A percentile compares a stretch with the other conserved stretches of the same genome.
phyloP scores from a whole-genome alignment of 129 eudicot species.

The Escallonia herrerae region DNA sequence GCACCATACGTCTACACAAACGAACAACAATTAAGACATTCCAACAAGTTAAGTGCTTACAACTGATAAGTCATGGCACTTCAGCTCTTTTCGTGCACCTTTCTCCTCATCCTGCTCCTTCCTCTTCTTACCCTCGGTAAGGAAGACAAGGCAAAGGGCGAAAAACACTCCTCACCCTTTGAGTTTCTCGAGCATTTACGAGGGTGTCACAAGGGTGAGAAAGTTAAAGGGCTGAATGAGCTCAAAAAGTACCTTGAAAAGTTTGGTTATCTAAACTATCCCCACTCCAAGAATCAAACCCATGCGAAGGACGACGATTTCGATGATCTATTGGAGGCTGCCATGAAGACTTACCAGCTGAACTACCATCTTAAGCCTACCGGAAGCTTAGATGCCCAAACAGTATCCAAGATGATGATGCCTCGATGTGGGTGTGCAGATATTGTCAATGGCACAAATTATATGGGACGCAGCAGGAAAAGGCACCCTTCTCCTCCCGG shows the following conservation, averaged over 20 bases:
- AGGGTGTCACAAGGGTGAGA: conserved; percentile 11
- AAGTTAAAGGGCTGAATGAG: conserved; percentile 4
- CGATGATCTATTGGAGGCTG: conserved; percentile 15
- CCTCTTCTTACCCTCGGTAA: conserved; percentile 1
- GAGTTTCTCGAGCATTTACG: conserved; percentile 12
- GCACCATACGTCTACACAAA: too few relatives aligned
- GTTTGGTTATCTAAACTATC: conserved; percentile 14
- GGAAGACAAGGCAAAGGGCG: not conserved
- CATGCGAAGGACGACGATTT: conserved; percentile 4
- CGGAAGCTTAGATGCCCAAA: conserved; percentile 10
- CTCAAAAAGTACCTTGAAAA: conserved; percentile 14
- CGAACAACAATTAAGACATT: not conserved
- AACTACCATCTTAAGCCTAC: conserved; percentile 18
- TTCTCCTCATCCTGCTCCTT: not conserved
- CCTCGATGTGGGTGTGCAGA: conserved; percentile 25
- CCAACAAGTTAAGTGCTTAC: not conserved
- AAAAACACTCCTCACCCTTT: conserved; percentile 1
- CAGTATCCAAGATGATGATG: conserved; percentile 9
- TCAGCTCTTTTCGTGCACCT: conserved; percentile 1
- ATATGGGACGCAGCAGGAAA: not conserved
- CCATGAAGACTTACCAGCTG: conserved; percentile 17
- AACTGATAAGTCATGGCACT: conserved; percentile 2
- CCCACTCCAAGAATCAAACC: not conserved
- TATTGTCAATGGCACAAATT: conserved; percentile 14
- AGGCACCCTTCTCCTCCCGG: not conserved